Percentiles rank a stretch among this genome's conserved stretches.
These are phyloP conservation scores for Sphaerulina musiva DNA, from an alignment of 2,329 filamentous ascomycete species.

Conservation along the genomic window DNA sequence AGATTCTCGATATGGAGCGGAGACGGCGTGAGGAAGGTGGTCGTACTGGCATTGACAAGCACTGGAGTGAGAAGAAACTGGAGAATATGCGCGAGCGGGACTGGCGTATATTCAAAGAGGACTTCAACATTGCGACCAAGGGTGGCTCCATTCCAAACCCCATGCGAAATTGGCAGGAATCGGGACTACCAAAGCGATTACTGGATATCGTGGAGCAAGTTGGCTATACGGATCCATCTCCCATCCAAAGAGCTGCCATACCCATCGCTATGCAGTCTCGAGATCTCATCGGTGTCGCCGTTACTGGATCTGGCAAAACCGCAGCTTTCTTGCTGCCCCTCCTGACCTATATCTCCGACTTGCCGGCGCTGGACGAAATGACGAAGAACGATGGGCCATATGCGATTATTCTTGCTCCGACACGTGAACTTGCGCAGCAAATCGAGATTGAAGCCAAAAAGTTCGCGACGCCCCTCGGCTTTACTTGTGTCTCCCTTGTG, in stretches of 20 bases:
- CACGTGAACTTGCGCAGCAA: constrained; percentile 93
- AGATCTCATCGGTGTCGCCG: constrained; percentile 96
- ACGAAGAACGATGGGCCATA: constrained; percentile 95
- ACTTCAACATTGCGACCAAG: constrained; percentile 94
- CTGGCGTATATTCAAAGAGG: constrained; percentile 99
- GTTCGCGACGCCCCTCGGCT: constrained; percentile 83
- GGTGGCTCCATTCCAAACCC: constrained; percentile 88
- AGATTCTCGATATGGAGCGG: constrained; percentile 79
- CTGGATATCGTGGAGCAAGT: constrained; percentile 76
- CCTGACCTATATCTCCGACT: constrained; percentile 86
- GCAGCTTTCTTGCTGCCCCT: constrained; percentile 88
- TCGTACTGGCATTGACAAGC: constrained; percentile 74
- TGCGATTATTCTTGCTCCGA: constrained; percentile 92
- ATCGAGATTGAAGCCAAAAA: constrained; percentile 92
- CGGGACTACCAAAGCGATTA: constrained; percentile 66
- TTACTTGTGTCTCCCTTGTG: constrained; percentile 94
- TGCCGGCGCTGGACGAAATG: constrained; percentile 74
- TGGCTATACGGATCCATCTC: constrained; percentile 84
- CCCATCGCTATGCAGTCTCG: constrained; percentile 87
- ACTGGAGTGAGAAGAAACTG: constrained; percentile 91
- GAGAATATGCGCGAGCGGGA: constrained; percentile 94
- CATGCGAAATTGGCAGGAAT: constrained; percentile 92
- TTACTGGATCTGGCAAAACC: constrained; percentile 97
- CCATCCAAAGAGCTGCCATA: constrained; percentile 90
- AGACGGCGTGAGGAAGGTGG: constrained; percentile 65